Conservation (phyloP, 129 eudicot genomes). For the Artemisia tridentata region DNA sequence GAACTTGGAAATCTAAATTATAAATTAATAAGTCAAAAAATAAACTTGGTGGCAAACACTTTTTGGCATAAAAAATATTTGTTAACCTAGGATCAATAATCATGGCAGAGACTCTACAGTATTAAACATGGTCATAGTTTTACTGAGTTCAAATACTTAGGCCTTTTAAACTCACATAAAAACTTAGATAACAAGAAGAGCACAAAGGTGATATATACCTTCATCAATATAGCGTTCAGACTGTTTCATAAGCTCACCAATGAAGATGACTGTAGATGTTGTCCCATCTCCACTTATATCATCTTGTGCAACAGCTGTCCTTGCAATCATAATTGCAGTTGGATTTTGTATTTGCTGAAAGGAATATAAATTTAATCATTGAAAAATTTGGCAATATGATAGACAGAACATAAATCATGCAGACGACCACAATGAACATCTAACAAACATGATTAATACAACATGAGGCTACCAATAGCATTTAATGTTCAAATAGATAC, state of each 20-base stretch:
- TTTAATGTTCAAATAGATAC: not conserved
- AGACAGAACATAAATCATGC: not conserved
- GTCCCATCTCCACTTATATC: conserved; percentile 98
- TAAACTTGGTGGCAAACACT: too few species aligned
- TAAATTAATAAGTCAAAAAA: too few species aligned
- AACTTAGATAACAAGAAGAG: too few species aligned
- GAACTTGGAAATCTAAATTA: too few species aligned
- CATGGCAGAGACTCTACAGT: too few species aligned
- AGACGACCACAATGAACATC: not conserved
- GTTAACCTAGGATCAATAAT: too few species aligned
- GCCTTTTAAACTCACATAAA: too few species aligned
- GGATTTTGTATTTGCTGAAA: conserved; percentile 96
- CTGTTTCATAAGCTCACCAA: conserved; percentile 98
- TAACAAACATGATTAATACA: conserved; percentile 8
- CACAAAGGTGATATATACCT: conserved; percentile 40
- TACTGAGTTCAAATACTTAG: too few species aligned
- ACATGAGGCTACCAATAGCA: not conserved
- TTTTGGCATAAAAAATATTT: too few species aligned
- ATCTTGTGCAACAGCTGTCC: conserved; percentile 99
- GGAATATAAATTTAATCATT: not conserved
- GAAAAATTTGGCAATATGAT: conserved; percentile 4
- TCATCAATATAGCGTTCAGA: conserved; percentile 90
- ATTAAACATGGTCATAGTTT: too few species aligned
- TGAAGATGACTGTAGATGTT: conserved; percentile 89
- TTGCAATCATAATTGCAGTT: conserved; percentile 96